Base-by-base conservation (phyloP, 2,329 filamentous ascomycete species). In the Nothopassalora personata region DNA sequence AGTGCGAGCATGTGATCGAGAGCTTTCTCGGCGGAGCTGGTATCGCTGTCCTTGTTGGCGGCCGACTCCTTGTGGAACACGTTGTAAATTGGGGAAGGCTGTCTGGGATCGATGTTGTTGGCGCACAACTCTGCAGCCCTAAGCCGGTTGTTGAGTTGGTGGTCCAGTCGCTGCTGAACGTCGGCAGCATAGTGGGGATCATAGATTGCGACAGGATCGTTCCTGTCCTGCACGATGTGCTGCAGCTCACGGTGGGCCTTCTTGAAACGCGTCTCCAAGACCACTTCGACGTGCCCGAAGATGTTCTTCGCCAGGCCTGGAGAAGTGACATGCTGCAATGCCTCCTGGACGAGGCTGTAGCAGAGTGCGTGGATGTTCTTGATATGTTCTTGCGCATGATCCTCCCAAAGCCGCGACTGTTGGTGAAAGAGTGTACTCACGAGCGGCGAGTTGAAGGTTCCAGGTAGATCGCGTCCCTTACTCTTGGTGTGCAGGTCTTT, bases 351-450 rank as follows among this genome's bases (percentile, higher is more conserved):
- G 52, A 80, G 77, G 3, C 63, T 57, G 33, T 68, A 65, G 46
- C 73, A 73, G 0, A 68, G 64, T 0, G 63, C 50, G 39, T 73
- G 69, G 34, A 81, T 69, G 0, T 60, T 69, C 4, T 70, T 62
- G 43, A 79, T 70, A 55, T 79, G 76, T 0, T 61, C 47, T 2
- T 47, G 56, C 2, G 71, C 74, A 3, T 81, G 75, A 0, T 57
- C 31, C 46, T 76, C 69, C 86, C 84, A 89, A 0, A 79, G 80
- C 6, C 64, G 56, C 0, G 79, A 84, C 58, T 88, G 84, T 49
- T 86, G 79, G 19, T 73, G 73, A 66, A 89, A 89, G 0, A 89
- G 68, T 23, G 86, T 80, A 0, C 75, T 73, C 0, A 88, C 77
- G 9, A 88, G 73, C 55, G 83, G 68, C 0, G 85, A 80, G 60